These are phyloP conservation scores for Carex littledalei DNA, from an alignment of 176 grass and related monocot species.

Conservation along the genomic window DNA sequence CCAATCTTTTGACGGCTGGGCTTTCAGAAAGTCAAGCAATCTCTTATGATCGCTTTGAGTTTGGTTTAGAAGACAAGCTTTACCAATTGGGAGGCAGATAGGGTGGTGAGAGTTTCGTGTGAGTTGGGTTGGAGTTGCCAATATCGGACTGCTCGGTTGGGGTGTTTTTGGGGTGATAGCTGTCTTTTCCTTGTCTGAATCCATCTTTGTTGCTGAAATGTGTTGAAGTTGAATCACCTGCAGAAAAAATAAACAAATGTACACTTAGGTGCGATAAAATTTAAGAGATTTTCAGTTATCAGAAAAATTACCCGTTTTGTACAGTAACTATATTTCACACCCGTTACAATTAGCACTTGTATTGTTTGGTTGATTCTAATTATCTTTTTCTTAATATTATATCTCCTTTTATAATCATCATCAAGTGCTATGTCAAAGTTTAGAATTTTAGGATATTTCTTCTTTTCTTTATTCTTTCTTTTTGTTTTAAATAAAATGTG, in stretches of 20 bases:
- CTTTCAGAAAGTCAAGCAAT: constrained; percentile 46
- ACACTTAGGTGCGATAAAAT: not conserved
- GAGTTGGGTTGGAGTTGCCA: not conserved
- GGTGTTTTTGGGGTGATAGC: constrained; percentile 1
- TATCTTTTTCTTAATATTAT: too few relatives aligned
- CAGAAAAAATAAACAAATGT: not conserved
- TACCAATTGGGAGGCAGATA: not conserved
- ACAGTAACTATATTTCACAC: too few relatives aligned
- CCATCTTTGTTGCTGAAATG: constrained; percentile 19
- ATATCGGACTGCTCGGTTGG: not conserved
- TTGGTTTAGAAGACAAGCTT: not conserved
- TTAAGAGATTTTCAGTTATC: not conserved
- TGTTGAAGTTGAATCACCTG: not conserved
- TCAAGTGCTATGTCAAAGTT: too few relatives aligned
- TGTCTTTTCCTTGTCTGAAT: not conserved
- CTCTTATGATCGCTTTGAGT: constrained; percentile 22
- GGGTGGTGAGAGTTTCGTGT: not conserved
- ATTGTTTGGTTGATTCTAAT: too few relatives aligned
- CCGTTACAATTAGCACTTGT: too few relatives aligned
- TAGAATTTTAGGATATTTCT: too few relatives aligned
- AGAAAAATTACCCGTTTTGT: not conserved
- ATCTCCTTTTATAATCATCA: too few relatives aligned
- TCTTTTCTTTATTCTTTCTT: too few relatives aligned
- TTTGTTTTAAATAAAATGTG: too few relatives aligned
- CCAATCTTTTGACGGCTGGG: constrained; percentile 34